Conservation (phyloP, 108 stramenopile species). For the Mediolabrus comicus region DNA sequence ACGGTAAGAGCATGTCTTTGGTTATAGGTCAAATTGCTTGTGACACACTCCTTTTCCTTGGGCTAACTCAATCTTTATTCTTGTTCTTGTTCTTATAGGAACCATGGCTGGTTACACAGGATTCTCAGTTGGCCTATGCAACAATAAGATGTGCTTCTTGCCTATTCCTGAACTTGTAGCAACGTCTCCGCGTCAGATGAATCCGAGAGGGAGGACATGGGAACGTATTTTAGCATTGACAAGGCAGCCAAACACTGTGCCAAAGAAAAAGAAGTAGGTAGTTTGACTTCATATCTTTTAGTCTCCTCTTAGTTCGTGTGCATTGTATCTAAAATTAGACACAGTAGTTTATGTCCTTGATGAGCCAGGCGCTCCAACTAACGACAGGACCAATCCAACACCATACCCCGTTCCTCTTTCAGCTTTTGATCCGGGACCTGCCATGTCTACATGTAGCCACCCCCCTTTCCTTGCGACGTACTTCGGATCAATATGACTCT, state of each 20-base stretch:
- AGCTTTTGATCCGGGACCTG: constrained; percentile 66
- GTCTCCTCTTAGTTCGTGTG: too few species aligned
- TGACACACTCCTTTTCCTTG: neutral
- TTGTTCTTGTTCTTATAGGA: neutral
- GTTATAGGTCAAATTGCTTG: too few species aligned
- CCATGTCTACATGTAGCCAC: constrained; percentile 92
- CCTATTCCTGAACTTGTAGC: constrained; percentile 94
- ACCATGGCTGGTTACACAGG: constrained; percentile 99
- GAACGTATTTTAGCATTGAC: constrained; percentile 94
- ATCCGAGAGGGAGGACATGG: constrained; percentile 93
- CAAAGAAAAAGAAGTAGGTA: neutral
- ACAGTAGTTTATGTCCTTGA: neutral
- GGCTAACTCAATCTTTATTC: neutral
- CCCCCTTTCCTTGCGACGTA: constrained; percentile 39
- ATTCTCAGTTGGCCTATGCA: constrained; percentile 93
- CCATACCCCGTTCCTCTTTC: constrained; percentile 92
- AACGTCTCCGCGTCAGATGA: constrained; percentile 92
- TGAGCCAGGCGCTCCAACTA: constrained; percentile 40
- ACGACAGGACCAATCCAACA: constrained; percentile 68
- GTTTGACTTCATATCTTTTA: too few species aligned
- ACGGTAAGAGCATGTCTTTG: constrained; percentile 49
- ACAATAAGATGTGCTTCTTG: constrained; percentile 92
- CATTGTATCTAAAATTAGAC: too few species aligned
- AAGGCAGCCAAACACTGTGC: constrained; percentile 87
- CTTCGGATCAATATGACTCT: constrained; percentile 60